phyloP scores from a whole-genome alignment of 2,329 filamentous ascomycete species.

The Fusarium goolgardi region DNA sequence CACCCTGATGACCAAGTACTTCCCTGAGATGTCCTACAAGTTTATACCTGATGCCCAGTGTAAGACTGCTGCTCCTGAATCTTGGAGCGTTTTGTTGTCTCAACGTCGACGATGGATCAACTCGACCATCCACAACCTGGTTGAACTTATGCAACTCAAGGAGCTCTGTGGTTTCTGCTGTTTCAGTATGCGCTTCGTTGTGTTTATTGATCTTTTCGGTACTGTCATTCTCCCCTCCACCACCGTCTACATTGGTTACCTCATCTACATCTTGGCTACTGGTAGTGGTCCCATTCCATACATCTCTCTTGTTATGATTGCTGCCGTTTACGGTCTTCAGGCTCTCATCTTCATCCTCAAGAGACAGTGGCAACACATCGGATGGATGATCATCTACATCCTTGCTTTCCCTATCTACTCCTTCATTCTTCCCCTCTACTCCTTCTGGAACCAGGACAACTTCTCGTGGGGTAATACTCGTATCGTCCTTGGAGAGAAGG shows the following conservation, averaged over 20 bases:
- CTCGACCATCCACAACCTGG: constrained; percentile 96
- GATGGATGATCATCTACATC: constrained; percentile 99
- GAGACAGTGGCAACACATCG: constrained; percentile 97
- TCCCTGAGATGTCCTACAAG: constrained; percentile 95
- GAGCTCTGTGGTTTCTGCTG: constrained; percentile 99
- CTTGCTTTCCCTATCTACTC: constrained; percentile 95
- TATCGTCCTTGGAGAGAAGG: constrained; percentile 95
- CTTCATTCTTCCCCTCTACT: constrained; percentile 91
- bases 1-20: constrained; percentile 98
- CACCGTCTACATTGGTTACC: constrained; percentile 84
- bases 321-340: constrained; percentile 93
- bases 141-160: constrained; percentile 87
- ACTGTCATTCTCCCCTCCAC: constrained; percentile 93
- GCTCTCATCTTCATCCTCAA: constrained; percentile 97
- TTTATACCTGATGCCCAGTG: constrained; percentile 95
- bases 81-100: constrained; percentile 94
- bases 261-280: constrained; percentile 82
- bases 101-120: constrained; percentile 99
- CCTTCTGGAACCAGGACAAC: constrained; percentile 99
- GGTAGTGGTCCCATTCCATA: constrained; percentile 80
- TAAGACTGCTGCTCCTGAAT: constrained; percentile 91
- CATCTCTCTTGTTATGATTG: constrained; percentile 90
- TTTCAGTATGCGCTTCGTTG: constrained; percentile 97
- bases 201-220: constrained; percentile 92
- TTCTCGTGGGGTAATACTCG: constrained; percentile 99